phyloP scores from a whole-genome alignment of 2,329 filamentous ascomycete species.

The Ascochyta lentis region DNA sequence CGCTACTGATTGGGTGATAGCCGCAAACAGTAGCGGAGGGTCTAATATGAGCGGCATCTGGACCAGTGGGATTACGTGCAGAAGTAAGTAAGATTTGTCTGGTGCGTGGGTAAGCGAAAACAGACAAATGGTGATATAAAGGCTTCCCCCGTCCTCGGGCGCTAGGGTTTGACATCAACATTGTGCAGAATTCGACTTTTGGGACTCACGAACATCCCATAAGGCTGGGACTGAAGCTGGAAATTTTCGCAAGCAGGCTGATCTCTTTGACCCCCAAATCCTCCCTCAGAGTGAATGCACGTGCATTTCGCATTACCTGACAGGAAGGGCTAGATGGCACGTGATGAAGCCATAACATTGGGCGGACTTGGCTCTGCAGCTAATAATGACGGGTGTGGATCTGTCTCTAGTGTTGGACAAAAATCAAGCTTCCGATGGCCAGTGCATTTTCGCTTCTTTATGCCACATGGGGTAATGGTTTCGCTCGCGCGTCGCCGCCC shows the following conservation, averaged over 20 bases:
- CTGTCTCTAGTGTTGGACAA: constrained; percentile 15
- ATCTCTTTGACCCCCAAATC: constrained; percentile 4
- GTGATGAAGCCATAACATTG: constrained; percentile 17
- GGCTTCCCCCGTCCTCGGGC: constrained; percentile 3
- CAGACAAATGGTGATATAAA: constrained; percentile 13
- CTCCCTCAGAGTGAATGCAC: constrained; percentile 19
- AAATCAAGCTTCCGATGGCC: constrained; percentile 18
- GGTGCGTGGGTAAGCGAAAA: constrained; percentile 17
- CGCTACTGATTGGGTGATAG: constrained; percentile 1
- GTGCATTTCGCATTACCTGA: constrained; percentile 34
- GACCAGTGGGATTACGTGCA: constrained; percentile 14
- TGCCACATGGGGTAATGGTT: constrained; percentile 19
- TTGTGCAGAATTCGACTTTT: neutral
- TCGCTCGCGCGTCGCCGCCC: constrained; percentile 25
- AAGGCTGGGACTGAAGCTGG: neutral
- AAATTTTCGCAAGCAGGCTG: neutral
- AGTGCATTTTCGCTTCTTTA: constrained; percentile 25
- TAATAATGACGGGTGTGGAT: constrained; percentile 24
- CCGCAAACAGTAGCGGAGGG: constrained; percentile 7
- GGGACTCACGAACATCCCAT: neutral
- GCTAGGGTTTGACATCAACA: neutral
- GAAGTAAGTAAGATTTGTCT: constrained; percentile 5
- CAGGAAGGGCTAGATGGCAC: constrained; percentile 23
- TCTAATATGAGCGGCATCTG: neutral
- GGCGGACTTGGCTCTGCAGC: constrained; percentile 18